Conservation (phyloP, 2,329 filamentous ascomycete genomes). For the Phaeosphaeriaceae sp. region DNA sequence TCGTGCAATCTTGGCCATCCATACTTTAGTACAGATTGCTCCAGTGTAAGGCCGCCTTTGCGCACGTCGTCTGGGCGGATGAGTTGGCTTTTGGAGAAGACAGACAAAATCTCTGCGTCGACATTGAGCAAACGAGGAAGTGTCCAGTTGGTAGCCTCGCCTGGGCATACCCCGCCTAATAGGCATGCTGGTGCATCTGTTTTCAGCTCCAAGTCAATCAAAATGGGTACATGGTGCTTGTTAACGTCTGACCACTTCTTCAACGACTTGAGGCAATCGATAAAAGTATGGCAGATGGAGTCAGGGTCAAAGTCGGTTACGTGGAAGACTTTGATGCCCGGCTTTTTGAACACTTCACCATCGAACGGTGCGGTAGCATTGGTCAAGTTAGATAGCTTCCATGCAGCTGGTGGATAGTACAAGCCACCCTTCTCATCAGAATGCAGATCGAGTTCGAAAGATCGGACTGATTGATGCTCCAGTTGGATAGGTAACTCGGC, state of each 20-base stretch:
- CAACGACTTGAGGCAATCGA: slow-evolving; percentile 53
- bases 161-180: slow-evolving; percentile 47
- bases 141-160: slow-evolving; percentile 54
- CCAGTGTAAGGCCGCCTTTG: slow-evolving; percentile 51
- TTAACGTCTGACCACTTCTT: slow-evolving; percentile 55
- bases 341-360: slow-evolving; percentile 48
- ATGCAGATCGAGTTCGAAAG: slow-evolving; percentile 58
- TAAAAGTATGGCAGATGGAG: slow-evolving; percentile 55
- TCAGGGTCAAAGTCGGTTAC: slow-evolving; percentile 58
- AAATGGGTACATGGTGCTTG: slow-evolving; percentile 54
- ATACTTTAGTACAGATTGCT: slow-evolving; percentile 53
- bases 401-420: slow-evolving; percentile 55
- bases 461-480: slow-evolving; percentile 54
- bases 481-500: slow-evolving; percentile 54
- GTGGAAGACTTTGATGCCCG: slow-evolving; percentile 59
- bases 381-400: slow-evolving; percentile 49
- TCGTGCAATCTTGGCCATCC: slow-evolving; percentile 58
- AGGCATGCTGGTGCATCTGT: slow-evolving; percentile 45
- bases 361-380: slow-evolving; percentile 49
- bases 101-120: slow-evolving; percentile 56
- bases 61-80: slow-evolving; percentile 58
- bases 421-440: slow-evolving; percentile 57
- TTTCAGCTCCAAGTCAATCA: slow-evolving; percentile 60
- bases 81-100: slow-evolving; percentile 51
- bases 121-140: slow-evolving; percentile 52